These are phyloP conservation scores for Globisporangium nunn DNA, from an alignment of 352 stramenopile species.

Conservation along the genomic window DNA sequence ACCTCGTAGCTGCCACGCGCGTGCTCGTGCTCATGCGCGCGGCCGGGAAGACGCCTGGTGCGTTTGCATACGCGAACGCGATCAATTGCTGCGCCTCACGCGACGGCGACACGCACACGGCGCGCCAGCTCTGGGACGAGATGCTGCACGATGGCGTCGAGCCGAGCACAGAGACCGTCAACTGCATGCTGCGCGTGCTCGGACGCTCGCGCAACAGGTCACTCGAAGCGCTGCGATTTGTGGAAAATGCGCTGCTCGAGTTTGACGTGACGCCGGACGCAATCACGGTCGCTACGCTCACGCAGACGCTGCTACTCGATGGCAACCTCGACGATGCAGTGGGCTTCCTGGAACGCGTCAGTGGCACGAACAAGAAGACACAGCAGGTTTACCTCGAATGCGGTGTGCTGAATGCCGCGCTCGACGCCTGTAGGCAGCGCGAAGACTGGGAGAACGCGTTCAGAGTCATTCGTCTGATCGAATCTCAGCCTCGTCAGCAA, in stretches of 20 bases:
- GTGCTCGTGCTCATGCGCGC: conserved; percentile 44
- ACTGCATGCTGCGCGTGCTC: conserved; percentile 64
- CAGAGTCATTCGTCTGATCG: conserved; percentile 1
- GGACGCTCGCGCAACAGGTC: conserved; percentile 25
- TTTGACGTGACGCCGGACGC: conserved; percentile 31
- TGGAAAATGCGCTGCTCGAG: conserved; percentile 16
- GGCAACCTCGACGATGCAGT: conserved; percentile 17
- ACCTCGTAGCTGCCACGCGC: conserved; percentile 25
- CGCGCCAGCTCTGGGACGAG: conserved; percentile 37
- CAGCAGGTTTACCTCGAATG: neutral
- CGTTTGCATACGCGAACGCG: conserved; percentile 45
- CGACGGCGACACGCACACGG: conserved; percentile 20
- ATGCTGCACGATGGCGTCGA: conserved; percentile 29
- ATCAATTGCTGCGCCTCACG: conserved; percentile 62
- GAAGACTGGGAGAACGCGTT: conserved; percentile 31
- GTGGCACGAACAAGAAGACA: neutral
- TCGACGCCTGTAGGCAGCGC: conserved; percentile 42
- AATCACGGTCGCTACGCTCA: conserved; percentile 37
- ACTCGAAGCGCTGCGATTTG: conserved; percentile 24
- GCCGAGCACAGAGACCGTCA: conserved; percentile 37
- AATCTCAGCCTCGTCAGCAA: neutral
- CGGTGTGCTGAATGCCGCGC: conserved; percentile 25
- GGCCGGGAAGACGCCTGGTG: conserved; percentile 17
- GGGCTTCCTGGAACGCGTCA: conserved; percentile 18
- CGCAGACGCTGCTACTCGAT: conserved; percentile 38